A percentile compares a stretch with the other conserved stretches of the same genome.
These are phyloP conservation scores for Leishmania guyanensis DNA, from an alignment of 208 protist species.

Conservation along the genomic window DNA sequence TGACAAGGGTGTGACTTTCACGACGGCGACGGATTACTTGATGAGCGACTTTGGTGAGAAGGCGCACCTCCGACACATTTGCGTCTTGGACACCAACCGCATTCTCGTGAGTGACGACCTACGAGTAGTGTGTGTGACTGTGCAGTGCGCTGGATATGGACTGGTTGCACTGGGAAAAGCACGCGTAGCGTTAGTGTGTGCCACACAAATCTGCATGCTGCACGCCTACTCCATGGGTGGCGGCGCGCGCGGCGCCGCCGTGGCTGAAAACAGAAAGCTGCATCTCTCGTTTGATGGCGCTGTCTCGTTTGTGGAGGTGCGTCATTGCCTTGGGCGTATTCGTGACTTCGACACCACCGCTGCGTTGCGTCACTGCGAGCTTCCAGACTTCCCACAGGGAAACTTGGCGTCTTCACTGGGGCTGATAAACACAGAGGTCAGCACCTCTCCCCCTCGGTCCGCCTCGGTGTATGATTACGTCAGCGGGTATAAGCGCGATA, in stretches of 20 bases:
- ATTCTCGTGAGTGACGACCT: slow-evolving; percentile 20
- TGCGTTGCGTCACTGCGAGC: slow-evolving; percentile 25
- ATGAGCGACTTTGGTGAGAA: not conserved
- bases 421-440: not conserved
- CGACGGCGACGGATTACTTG: slow-evolving; percentile 14
- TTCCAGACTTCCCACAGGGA: slow-evolving; percentile 21
- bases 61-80: slow-evolving; percentile 12
- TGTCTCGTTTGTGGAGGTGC: slow-evolving; percentile 51
- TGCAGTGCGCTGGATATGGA: slow-evolving; percentile 9
- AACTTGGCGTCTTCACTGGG: slow-evolving; percentile 5
- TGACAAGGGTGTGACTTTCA: slow-evolving; percentile 72
- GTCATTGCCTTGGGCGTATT: slow-evolving; percentile 64
- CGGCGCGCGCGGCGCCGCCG: slow-evolving; percentile 36
- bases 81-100: slow-evolving; percentile 22
- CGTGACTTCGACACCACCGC: slow-evolving; percentile 41
- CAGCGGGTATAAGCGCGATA: slow-evolving; percentile 24
- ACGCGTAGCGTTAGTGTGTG: slow-evolving; percentile 30
- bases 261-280: slow-evolving; percentile 50
- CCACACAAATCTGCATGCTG: slow-evolving; percentile 28
- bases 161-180: slow-evolving; percentile 14
- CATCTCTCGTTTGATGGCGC: slow-evolving; percentile 69
- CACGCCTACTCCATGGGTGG: slow-evolving; percentile 7
- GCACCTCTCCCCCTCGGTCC: not conserved
- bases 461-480: slow-evolving; percentile 34
- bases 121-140: slow-evolving; percentile 9